Base-by-base conservation (phyloP, 345 rosid genomes). In the Euphorbia peplus region DNA sequence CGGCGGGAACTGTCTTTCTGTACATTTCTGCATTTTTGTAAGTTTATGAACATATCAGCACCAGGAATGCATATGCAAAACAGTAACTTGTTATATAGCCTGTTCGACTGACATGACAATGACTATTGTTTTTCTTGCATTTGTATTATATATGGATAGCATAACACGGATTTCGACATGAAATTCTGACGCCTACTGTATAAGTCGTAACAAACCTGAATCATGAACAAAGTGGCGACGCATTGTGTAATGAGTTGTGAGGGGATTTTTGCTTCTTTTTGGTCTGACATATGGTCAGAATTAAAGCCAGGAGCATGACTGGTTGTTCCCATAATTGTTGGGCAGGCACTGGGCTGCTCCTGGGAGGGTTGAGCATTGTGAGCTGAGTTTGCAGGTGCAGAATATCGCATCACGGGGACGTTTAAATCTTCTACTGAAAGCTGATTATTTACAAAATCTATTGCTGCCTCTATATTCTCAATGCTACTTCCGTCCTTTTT, bases 1-100 rank as follows among this genome's bases (percentile, higher is more conserved):
- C 0, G 91, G 93, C 18, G 97, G 95, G 66, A 85, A 89, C 60
- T 86, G 91, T 71, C 96, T 76, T 71, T 91, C 95, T 64, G 96
- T 87, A 72, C 96, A 91, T 71, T 76, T 91, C 97, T 91, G 97
- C 85, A 83, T 46, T 62, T n/a, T 73, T 22, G 35, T 41, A 32
- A 32, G 3, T 39, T 58, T 24, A 39, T 15, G 16, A 68, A 30
- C 35, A 41, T 2, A 63, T 64, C 64, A 62, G 69, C 28, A 32
- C 37, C 37, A n/a, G n/a, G n/a, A n/a, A n/a, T n/a, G n/a, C n/a
- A n/a, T n/a, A n/a, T n/a, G n/a, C n/a, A n/a, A n/a, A n/a, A n/a
- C n/a, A n/a, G n/a, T n/a, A n/a, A n/a, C n/a, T n/a, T n/a, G n/a
- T n/a, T n/a, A n/a, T n/a, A n/a, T n/a, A n/a, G n/a, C n/a, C n/a